Conservation (phyloP, 1,284 basidiomycete species). For the Agaricales sp. region DNA sequence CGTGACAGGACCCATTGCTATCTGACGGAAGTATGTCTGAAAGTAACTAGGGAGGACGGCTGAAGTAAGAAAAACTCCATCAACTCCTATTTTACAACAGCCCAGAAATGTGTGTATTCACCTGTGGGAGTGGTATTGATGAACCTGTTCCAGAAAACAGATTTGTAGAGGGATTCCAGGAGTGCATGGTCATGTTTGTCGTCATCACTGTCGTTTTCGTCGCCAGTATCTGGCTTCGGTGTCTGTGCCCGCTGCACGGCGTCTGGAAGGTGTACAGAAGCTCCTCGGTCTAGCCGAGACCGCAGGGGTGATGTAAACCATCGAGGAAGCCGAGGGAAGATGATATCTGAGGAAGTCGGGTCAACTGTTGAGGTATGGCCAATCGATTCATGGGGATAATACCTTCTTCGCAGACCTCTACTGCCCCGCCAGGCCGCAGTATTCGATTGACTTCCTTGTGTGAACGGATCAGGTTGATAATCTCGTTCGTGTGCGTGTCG, state of each 20-base stretch:
- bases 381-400: too few relatives aligned
- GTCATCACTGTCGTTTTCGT: background rate
- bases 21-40: slow-evolving; percentile 60
- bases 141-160: slow-evolving; percentile 55
- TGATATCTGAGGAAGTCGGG: slow-evolving; percentile 32
- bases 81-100: slow-evolving; percentile 1
- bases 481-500: too few relatives aligned
- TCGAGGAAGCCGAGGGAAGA: slow-evolving; percentile 51
- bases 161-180: slow-evolving; percentile 51
- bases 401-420: slow-evolving; percentile 68
- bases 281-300: slow-evolving; percentile 29
- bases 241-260: slow-evolving; percentile 24
- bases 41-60: slow-evolving; percentile 63
- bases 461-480: background rate
- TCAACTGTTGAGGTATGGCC: background rate
- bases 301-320: slow-evolving; percentile 60
- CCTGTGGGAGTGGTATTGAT: slow-evolving; percentile 57
- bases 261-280: slow-evolving; percentile 38
- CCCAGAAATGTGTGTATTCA: slow-evolving; percentile 15
- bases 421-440: slow-evolving; percentile 53
- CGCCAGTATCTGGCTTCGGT: slow-evolving; percentile 18
- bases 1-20: slow-evolving; percentile 47
- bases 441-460: slow-evolving; percentile 62
- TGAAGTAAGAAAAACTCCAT: slow-evolving; percentile 16
- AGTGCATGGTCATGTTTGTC: slow-evolving; percentile 46